These are phyloP conservation scores for Leccinum variicolor DNA, from an alignment of 768 basidiomycete species.

Conservation along the genomic window DNA sequence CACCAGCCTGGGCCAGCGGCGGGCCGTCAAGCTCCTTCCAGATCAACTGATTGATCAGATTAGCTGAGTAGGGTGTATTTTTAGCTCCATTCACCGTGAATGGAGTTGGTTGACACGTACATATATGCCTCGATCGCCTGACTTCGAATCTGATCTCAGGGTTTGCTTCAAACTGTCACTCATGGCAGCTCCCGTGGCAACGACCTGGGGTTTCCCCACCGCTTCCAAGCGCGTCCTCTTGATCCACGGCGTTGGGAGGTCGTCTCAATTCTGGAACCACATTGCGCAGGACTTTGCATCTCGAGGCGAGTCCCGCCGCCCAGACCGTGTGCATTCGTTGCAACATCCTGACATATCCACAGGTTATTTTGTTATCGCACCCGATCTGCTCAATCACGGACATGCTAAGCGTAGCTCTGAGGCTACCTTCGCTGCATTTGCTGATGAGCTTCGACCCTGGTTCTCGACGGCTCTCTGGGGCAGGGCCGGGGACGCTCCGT, in stretches of 20 bases:
- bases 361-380: conserved; percentile 25
- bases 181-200: not conserved
- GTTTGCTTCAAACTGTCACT: too few relatives aligned
- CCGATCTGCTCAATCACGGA: conserved; percentile 23
- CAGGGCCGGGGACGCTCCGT: not conserved
- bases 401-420: conserved; percentile 2
- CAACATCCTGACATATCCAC: not conserved
- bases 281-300: conserved; percentile 15
- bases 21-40: too few relatives aligned
- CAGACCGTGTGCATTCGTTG: too few relatives aligned
- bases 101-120: too few relatives aligned
- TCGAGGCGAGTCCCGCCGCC: conserved; percentile 8
- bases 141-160: too few relatives aligned
- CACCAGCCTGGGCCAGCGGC: too few relatives aligned
- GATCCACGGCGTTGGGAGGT: conserved; percentile 15
- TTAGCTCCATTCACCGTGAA: too few relatives aligned
- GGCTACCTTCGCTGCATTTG: conserved; percentile 13
- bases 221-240: conserved; percentile 17
- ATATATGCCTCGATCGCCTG: too few relatives aligned
- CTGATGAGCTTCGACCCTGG: conserved; percentile 9
- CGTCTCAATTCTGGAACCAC: conserved; percentile 13
- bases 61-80: too few relatives aligned
- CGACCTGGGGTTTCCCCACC: conserved; percentile 18
- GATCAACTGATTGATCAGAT: too few relatives aligned
- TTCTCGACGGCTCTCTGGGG: not conserved